These are phyloP conservation scores for Pichia nanzhaoensis DNA, from an alignment of 805 yeast genomes.

Conservation along the genomic window DNA sequence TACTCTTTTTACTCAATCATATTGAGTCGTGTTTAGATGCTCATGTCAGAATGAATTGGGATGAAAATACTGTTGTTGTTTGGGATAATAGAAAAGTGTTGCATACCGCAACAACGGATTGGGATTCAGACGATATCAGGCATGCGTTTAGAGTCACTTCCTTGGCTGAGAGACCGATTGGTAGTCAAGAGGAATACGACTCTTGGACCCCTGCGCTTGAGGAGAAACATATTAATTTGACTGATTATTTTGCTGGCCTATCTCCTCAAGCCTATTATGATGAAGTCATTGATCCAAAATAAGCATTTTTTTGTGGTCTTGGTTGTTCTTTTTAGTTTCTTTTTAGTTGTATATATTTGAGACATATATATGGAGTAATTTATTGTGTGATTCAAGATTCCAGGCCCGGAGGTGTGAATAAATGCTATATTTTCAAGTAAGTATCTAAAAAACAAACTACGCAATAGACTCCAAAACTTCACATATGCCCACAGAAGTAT, in stretches of 20 bases:
- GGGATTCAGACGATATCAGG: conserved; percentile 60
- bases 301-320: conserved; percentile 30
- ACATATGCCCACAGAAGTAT: too few relatives aligned
- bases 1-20: conserved; percentile 50
- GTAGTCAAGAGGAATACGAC: conserved; percentile 26
- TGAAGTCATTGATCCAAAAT: neutral
- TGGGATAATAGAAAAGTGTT: conserved; percentile 75
- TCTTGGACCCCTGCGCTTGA: conserved; percentile 29
- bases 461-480: too few relatives aligned
- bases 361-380: too few relatives aligned
- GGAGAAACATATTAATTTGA: conserved; percentile 13
- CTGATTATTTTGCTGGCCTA: conserved; percentile 15
- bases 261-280: conserved; percentile 20
- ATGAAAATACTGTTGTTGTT: conserved; percentile 59
- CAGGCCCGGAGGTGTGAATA: too few relatives aligned
- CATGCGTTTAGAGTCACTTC: conserved; percentile 73
- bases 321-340: neutral
- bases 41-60: conserved; percentile 67
- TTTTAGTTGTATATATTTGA: neutral
- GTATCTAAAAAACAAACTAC: too few relatives aligned
- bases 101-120: conserved; percentile 67
- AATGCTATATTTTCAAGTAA: too few relatives aligned
- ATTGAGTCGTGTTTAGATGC: conserved; percentile 49
- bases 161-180: conserved; percentile 60
- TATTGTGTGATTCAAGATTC: too few relatives aligned